Percentiles rank a stretch among this genome's conserved stretches.
Evolutionary conservation across 169 alveolate genomes (phyloP).

Genomic region (Eimeria maxima): DNA sequence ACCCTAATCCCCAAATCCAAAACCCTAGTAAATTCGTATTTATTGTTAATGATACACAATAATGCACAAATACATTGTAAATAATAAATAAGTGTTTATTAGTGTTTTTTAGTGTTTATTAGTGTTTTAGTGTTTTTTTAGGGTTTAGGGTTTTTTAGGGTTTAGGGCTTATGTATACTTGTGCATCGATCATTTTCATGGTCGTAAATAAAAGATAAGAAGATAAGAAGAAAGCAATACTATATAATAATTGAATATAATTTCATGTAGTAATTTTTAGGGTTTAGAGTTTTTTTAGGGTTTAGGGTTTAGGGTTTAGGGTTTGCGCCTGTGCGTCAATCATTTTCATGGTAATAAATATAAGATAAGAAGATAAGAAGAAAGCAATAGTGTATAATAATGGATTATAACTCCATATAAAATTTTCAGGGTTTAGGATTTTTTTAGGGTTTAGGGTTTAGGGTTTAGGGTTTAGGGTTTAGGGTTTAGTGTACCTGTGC

Average conservation of each 20-base stretch:
- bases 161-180: constrained; percentile 53
- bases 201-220: not conserved
- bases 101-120: too few species aligned
- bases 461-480: not conserved
- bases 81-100: too few species aligned
- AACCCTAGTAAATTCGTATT: too few species aligned
- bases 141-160: constrained; percentile 68
- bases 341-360: not conserved
- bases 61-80: not conserved
- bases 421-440: constrained; percentile 31
- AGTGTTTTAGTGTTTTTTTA: not conserved
- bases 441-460: not conserved
- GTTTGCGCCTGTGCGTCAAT: constrained; percentile 22
- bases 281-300: constrained; percentile 15
- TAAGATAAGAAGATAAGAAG: not conserved
- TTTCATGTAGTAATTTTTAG: too few species aligned
- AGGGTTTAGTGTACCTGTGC: not conserved
- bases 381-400: constrained; percentile 78
- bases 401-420: constrained; percentile 77
- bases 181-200: not conserved
- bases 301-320: constrained; percentile 68
- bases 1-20: too few species aligned
- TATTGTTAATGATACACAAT: too few species aligned
- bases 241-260: not conserved
- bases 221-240: not conserved